Percentiles rank a stretch among this genome's conserved stretches.
Conservation (phyloP, 306 rosid species). For the Parietaria judaica region DNA sequence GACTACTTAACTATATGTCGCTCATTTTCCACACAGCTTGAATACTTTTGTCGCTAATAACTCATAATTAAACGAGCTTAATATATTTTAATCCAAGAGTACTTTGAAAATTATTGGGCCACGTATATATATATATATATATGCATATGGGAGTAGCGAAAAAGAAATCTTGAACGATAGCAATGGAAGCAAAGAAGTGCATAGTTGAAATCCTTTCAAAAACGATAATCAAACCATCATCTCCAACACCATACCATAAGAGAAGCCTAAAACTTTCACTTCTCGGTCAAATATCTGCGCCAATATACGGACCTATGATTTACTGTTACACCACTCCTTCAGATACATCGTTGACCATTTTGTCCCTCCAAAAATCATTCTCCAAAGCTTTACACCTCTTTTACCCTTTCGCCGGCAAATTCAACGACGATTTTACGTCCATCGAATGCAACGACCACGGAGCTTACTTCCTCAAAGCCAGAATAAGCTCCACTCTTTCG, state of each 20-base stretch:
- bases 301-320: conserved; percentile 1
- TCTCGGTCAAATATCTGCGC: conserved; percentile 12
- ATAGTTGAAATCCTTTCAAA: conserved; percentile 14
- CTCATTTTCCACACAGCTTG: too few relatives aligned
- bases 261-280: not conserved
- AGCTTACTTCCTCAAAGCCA: conserved; percentile 12
- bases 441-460: conserved; percentile 26
- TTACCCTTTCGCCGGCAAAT: conserved; percentile 27
- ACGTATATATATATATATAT: too few relatives aligned
- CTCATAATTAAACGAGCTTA: too few relatives aligned
- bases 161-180: too few relatives aligned
- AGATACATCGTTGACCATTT: too few relatives aligned
- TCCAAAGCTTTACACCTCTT: conserved; percentile 17
- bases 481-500: not conserved
- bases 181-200: too few relatives aligned
- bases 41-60: too few relatives aligned
- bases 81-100: too few relatives aligned
- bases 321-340: conserved; percentile 1
- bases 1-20: too few relatives aligned
- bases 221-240: conserved; percentile 21
- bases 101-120: too few relatives aligned
- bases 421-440: not conserved
- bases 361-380: conserved; percentile 15
- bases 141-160: too few relatives aligned
- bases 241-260: conserved; percentile 16